These are phyloP conservation scores for Wickerhamomyces queroliae DNA, from an alignment of 805 yeast genomes.

Conservation along the genomic window DNA sequence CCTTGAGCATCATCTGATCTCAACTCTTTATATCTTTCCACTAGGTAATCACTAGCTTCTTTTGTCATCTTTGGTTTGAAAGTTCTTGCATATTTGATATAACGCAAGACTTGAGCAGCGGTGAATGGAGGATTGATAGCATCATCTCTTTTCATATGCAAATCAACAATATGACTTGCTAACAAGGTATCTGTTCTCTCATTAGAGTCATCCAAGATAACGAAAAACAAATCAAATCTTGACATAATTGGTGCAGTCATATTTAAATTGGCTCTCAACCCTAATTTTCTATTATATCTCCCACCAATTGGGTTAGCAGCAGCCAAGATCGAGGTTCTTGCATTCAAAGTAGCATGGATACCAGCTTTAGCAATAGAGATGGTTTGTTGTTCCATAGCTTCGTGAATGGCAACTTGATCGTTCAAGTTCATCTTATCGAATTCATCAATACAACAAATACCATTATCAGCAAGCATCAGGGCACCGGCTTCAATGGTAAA, in stretches of 20 bases:
- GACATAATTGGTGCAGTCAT: conserved; percentile 99
- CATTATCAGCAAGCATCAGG: conserved; percentile 95
- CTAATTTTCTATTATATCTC: conserved; percentile 81
- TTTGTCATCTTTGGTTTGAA: conserved; percentile 85
- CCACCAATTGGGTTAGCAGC: conserved; percentile 99
- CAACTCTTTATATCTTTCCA: conserved; percentile 75
- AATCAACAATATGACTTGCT: conserved; percentile 87
- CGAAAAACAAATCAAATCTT: conserved; percentile 92
- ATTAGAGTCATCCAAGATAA: conserved; percentile 90
- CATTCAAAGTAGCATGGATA: conserved; percentile 95
- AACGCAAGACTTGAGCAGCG: conserved; percentile 82
- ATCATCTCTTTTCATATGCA: conserved; percentile 85
- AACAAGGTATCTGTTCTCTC: conserved; percentile 84
- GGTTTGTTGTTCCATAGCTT: conserved; percentile 99
- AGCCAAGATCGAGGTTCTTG: conserved; percentile 92
- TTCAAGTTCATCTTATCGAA: conserved; percentile 95
- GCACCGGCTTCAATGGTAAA: conserved; percentile 99
- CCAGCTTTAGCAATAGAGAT: conserved; percentile 98
- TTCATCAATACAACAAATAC: conserved; percentile 97
- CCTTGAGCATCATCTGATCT: conserved; percentile 92
- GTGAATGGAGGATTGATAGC: conserved; percentile 88
- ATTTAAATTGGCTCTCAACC: conserved; percentile 78
- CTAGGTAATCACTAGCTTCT: conserved; percentile 73
- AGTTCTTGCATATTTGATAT: conserved; percentile 87
- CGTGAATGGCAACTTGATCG: conserved; percentile 98